These are phyloP conservation scores for Vitis riparia DNA, from an alignment of 164 flowering plant species.

Conservation along the genomic window DNA sequence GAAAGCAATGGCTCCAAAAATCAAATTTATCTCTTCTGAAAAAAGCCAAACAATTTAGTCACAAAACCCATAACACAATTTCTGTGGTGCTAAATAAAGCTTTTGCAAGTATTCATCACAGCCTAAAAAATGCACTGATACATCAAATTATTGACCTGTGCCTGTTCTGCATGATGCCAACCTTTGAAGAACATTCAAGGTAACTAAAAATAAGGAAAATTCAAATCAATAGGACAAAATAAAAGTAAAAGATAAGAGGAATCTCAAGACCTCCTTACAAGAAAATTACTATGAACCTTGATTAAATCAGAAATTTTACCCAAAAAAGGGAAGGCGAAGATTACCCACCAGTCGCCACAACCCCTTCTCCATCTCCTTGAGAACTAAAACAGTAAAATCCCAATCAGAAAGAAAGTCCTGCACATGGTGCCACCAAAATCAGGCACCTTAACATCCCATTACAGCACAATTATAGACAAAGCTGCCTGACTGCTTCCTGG, in stretches of 20 bases:
- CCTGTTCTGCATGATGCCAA: constrained; percentile 29
- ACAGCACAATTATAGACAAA: constrained; percentile 46
- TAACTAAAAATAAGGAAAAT: constrained; percentile 16
- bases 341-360: constrained; percentile 18
- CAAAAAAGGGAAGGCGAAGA: constrained; percentile 18
- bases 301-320: constrained; percentile 13
- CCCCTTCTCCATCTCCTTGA: constrained; percentile 5
- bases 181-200: constrained; percentile 25
- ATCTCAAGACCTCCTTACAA: constrained; percentile 9
- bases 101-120: constrained; percentile 22
- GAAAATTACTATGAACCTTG: constrained; percentile 2
- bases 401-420: not conserved
- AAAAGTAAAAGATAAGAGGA: constrained; percentile 8
- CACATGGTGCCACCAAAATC: not conserved
- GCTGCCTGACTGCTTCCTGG: constrained; percentile 22
- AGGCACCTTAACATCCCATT: constrained; percentile 37
- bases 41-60: constrained; percentile 3
- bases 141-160: constrained; percentile 35
- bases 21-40: not conserved
- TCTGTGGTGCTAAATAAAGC: constrained; percentile 11
- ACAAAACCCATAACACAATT: constrained; percentile 10
- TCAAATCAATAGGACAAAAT: constrained; percentile 17
- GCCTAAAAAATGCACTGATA: constrained; percentile 23
- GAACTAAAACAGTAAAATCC: constrained; percentile 7
- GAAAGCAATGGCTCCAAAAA: not conserved